These are phyloP conservation scores for Rauvolfia tetraphylla DNA, from an alignment of 257 asterid genomes.

Conservation along the genomic window DNA sequence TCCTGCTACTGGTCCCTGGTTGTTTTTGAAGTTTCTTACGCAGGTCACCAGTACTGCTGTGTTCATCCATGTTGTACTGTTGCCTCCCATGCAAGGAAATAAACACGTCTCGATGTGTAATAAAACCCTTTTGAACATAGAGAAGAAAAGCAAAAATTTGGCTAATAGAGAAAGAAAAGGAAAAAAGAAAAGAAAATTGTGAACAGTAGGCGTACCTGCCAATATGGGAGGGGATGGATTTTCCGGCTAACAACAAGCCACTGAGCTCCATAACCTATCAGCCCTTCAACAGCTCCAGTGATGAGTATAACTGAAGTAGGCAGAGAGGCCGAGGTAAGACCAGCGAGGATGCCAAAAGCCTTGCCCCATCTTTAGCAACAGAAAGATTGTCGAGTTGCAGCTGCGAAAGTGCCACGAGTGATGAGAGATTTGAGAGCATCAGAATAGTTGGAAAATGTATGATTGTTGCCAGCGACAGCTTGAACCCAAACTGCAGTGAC, in stretches of 20 bases:
- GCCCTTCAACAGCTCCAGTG: conserved; percentile 20
- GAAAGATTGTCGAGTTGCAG: conserved; percentile 29
- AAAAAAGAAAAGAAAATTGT: not conserved
- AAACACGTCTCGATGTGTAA: conserved; percentile 22
- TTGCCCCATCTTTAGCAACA: conserved; percentile 29
- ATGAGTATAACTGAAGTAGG: conserved; percentile 19
- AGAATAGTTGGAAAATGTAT: conserved; percentile 30
- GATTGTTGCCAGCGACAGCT: conserved; percentile 27
- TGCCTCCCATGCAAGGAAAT: conserved; percentile 30
- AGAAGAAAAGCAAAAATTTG: not conserved
- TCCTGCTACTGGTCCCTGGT: conserved; percentile 24
- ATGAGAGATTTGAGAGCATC: conserved; percentile 23
- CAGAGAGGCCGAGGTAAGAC: conserved; percentile 13
- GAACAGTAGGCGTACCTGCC: conserved; percentile 14
- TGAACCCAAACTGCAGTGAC: conserved; percentile 28
- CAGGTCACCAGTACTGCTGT: conserved; percentile 29
- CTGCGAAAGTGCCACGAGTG: conserved; percentile 23
- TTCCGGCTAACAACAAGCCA: conserved; percentile 26
- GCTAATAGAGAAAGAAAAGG: not conserved
- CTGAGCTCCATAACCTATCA: conserved; percentile 25
- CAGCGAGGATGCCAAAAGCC: conserved; percentile 27
- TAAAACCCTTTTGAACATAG: not conserved
- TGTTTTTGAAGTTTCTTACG: conserved; percentile 23
- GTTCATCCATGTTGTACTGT: conserved; percentile 31
- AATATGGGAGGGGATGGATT: conserved; percentile 22